Base-by-base conservation (phyloP, 2,329 filamentous ascomycete species). In the Penicillium sp. region DNA sequence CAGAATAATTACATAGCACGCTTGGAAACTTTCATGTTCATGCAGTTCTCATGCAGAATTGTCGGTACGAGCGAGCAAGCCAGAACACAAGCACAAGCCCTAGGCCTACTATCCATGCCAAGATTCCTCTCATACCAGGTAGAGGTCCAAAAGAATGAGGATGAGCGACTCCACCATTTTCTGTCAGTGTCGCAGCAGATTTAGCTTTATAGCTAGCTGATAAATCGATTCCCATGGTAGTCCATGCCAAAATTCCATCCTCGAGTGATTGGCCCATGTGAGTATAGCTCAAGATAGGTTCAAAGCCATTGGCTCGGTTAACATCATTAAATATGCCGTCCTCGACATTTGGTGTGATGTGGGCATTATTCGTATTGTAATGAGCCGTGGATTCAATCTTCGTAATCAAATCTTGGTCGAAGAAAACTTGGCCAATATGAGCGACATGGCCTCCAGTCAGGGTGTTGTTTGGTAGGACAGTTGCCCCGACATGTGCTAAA, bases 361-460 rank as follows among this genome's bases (percentile, higher is more conserved):
- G 28, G 36, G 77, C 69, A 0, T 55, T 52, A 23, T 61, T 65
- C 13, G 52, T 43, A 29, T 43, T 58, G 26, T 64, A 64, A 1
- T 60, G 60, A 23, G 54, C 79, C 64, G 59, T 78, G 69, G 37
- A 75, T 72, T 82, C 78, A 48, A 86, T 80, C 34, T 75, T 58
- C 24, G 57, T 61, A 57, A 82, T 76, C 10, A 87, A 76, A 55
- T 74, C 72, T 64, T 86, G 79, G 63, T 87, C 82, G 40, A 83
- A 83, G 75, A 84, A 87, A 44, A 84, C 63, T 66, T 88, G 84
- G 16, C 85, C 84, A 37, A 86, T 77, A 68, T 87, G 84, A 5
- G 79, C 76, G 50, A 82, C 77, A 45, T 70, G 76, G 16, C 74
- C 75, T 46, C 44, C 77, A 67, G 61, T 79, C 72, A 21, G 73